Percentiles rank a stretch among this genome's conserved stretches.
Evolutionary conservation across 345 rosid genomes (phyloP).

Genomic region (Schrenkiella parvula): DNA sequence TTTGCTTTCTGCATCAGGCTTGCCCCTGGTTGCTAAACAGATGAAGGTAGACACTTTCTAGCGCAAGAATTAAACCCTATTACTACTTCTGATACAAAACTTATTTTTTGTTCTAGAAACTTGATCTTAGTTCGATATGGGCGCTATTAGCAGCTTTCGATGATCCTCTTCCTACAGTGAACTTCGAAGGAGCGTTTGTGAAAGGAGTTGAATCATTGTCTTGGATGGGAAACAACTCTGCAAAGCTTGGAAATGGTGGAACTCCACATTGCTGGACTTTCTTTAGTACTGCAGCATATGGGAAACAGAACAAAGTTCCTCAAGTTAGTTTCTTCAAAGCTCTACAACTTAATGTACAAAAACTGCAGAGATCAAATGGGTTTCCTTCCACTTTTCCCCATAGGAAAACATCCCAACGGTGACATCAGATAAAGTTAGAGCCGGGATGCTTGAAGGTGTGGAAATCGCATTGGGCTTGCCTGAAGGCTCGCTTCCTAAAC

Average conservation of each 20-base stretch:
- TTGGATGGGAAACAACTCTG: conserved; percentile 91
- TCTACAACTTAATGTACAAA: neutral
- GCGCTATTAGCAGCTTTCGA: conserved; percentile 93
- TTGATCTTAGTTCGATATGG: conserved; percentile 83
- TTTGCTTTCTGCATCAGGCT: conserved; percentile 80
- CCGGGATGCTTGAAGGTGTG: conserved; percentile 71
- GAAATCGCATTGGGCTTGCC: conserved; percentile 66
- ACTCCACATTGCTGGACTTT: conserved; percentile 73
- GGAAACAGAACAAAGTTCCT: conserved; percentile 84
- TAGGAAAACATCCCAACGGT: conserved; percentile 80
- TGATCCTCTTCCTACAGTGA: conserved; percentile 62
- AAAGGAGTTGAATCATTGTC: conserved; percentile 77
- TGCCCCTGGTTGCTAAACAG: conserved; percentile 80
- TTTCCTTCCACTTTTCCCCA: neutral
- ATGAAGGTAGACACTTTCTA: conserved; percentile 62
- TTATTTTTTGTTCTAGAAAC: conserved; percentile 36
- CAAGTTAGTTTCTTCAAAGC: conserved; percentile 46
- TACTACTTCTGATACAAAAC: conserved; percentile 5
- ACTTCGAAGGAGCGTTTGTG: conserved; percentile 87
- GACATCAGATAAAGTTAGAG: conserved; percentile 69
- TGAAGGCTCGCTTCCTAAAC: conserved; percentile 60
- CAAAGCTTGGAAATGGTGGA: conserved; percentile 46
- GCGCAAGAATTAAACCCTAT: neutral
- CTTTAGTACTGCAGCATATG: conserved; percentile 78
- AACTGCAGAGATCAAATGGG: neutral